Evolutionary conservation across 371 early-diverging fungal genomes (phyloP), one percentile per base, ranked within the genome.

Genomic region (Mucor irregularis): DNA sequence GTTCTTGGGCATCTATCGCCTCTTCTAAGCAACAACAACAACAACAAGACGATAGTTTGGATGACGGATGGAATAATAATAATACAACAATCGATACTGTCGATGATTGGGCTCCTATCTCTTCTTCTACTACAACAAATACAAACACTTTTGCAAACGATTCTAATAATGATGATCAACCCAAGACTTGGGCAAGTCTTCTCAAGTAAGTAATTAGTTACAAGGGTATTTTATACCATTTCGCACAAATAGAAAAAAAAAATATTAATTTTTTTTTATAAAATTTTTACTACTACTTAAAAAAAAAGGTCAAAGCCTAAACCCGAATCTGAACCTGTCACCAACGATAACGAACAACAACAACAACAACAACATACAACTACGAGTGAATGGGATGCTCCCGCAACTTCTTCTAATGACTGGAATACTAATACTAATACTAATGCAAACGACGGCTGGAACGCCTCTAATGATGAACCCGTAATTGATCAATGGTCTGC

Each of bases 141-240:
- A n/a, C n/a, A n/a, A n/a, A n/a, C n/a, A n/a, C 33, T 43, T 30
- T 30, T 48, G 35, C 35, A 10, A 19, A 62, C 48, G 52, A 53
- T 25, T 46, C 53, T 22, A 7, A 58, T 21, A 34, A 65, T 21
- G 53, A 61, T 21, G 61, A 66, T 52, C 56, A 71, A 57, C 58
- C 83, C 59, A 81, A 80, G 61, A 88, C 90, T 30, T 91, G 91
- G 91, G 91, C 91, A 53, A 88, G 88, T 61, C 76, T 89, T 49
- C 80, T 89, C 49, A 89, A 87, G 90, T 90, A 71, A 53, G 85
- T 46, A 6, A 21, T 21, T 44, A 45, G 10, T 21, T 21, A 22
- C 56, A 42, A 49, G 54, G 39, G 29, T 52, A 22, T 17, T 5
- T n/a, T n/a, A n/a, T n/a, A n/a, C n/a, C n/a, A n/a, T n/a, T n/a